Conservation (phyloP, 441 rosid species). For the Bocquillonia castaneifolia region DNA sequence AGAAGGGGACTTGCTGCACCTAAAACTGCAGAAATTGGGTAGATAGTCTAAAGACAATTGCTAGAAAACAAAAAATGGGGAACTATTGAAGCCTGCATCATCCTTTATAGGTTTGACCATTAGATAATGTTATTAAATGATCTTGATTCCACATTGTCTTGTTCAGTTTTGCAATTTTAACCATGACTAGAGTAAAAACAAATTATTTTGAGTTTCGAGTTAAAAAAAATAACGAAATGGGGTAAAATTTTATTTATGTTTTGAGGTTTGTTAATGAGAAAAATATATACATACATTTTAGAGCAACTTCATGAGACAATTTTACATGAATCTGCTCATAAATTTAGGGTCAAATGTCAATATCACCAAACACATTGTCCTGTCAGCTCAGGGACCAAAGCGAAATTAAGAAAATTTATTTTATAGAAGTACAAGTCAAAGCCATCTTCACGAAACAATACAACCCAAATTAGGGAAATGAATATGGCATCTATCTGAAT, state of each 20-base stretch:
- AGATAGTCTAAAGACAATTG: slow-evolving; percentile 16
- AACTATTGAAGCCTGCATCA: slow-evolving; percentile 1
- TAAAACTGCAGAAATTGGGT: no score
- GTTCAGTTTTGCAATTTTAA: slow-evolving; percentile 8
- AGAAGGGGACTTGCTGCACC: no score
- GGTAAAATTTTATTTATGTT: background rate
- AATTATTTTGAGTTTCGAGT: no score
- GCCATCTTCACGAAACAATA: slow-evolving; percentile 6
- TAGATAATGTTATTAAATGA: background rate
- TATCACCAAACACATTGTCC: slow-evolving; percentile 5
- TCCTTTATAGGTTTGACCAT: background rate
- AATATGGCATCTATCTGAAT: background rate
- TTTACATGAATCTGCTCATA: background rate
- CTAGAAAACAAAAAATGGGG: slow-evolving; percentile 18
- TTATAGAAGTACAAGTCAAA: background rate
- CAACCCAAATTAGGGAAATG: background rate
- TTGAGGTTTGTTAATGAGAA: background rate
- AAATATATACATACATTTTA: background rate
- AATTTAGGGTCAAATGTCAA: background rate
- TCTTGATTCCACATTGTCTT: background rate
- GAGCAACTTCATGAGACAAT: background rate
- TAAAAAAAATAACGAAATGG: no score
- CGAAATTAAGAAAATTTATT: background rate
- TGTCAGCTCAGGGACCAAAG: slow-evolving; percentile 25
- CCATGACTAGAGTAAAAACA: background rate